phyloP scores from a whole-genome alignment of 2,329 filamentous ascomycete genomes.

The Aspergillus candidus region DNA sequence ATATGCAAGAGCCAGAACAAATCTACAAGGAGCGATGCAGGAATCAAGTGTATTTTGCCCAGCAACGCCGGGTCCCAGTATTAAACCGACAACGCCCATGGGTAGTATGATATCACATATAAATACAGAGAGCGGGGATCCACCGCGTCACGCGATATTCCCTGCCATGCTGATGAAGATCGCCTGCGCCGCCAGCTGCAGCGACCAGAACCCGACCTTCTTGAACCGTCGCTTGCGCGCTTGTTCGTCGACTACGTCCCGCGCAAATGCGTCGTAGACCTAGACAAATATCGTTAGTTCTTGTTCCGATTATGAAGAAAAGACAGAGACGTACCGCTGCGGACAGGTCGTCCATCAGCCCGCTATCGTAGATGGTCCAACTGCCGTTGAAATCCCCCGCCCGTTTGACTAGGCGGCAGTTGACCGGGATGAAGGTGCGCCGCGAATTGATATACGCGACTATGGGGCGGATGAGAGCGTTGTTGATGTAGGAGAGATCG shows the following conservation, averaged over 20 bases:
- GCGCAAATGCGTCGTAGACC: constrained; percentile 89
- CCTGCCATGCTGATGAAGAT: constrained; percentile 93
- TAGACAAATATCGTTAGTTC: constrained; percentile 22
- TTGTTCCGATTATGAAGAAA: not conserved
- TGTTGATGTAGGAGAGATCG: constrained; percentile 91
- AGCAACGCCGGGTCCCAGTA: not conserved
- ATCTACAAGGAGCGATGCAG: too few species aligned
- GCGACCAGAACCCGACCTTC: constrained; percentile 94
- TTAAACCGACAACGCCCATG: too few species aligned
- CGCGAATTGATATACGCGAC: constrained; percentile 97
- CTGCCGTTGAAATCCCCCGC: constrained; percentile 86
- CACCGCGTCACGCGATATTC: constrained; percentile 51
- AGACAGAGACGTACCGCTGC: constrained; percentile 55
- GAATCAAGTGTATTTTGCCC: too few species aligned
- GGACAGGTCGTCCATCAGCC: constrained; percentile 86
- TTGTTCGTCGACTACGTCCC: constrained; percentile 83
- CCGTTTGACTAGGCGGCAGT: constrained; percentile 87
- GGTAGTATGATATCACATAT: constrained; percentile 6
- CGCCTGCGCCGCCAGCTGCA: constrained; percentile 86
- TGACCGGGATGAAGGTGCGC: constrained; percentile 90
- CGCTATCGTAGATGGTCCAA: constrained; percentile 92
- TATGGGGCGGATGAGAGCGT: constrained; percentile 88
- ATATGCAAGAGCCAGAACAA: too few species aligned
- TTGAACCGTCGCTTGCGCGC: constrained; percentile 80
- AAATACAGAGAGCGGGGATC: constrained; percentile 13